phyloP scores from a whole-genome alignment of 2,329 filamentous ascomycete species.

The Tolypocladium ophioglossoides region DNA sequence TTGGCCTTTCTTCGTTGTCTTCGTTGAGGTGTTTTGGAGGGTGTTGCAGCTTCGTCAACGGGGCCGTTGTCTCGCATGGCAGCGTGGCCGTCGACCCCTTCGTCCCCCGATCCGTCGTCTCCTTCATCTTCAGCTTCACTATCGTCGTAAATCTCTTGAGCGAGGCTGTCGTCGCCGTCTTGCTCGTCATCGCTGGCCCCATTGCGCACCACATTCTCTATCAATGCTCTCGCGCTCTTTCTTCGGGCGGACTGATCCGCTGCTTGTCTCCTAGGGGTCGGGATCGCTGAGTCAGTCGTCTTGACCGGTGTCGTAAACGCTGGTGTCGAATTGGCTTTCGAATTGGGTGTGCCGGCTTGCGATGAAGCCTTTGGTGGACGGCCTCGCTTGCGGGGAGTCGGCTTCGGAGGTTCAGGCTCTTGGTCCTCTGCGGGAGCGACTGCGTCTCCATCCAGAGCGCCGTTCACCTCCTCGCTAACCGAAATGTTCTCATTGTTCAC shows the following conservation, averaged over 20 bases:
- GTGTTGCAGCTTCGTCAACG: conserved; percentile 25
- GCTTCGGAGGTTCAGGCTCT: conserved; percentile 7
- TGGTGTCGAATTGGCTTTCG: conserved; percentile 21
- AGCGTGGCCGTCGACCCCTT: conserved; percentile 31
- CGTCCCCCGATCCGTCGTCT: conserved; percentile 30
- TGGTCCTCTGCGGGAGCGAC: neutral
- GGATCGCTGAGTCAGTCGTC: conserved; percentile 18
- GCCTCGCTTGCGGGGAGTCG: conserved; percentile 19
- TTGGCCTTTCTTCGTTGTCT: conserved; percentile 25
- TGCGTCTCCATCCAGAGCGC: neutral
- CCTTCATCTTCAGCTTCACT: conserved; percentile 63
- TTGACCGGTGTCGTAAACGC: conserved; percentile 29
- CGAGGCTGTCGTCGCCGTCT: conserved; percentile 7
- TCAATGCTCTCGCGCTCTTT: conserved; percentile 70
- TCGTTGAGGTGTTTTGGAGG: conserved; percentile 29
- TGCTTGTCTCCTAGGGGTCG: conserved; percentile 56
- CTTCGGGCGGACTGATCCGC: conserved; percentile 77
- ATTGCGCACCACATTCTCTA: conserved; percentile 58
- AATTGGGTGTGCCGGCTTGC: conserved; percentile 24
- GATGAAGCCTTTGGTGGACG: conserved; percentile 17
- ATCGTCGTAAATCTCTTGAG: conserved; percentile 29
- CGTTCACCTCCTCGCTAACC: neutral
- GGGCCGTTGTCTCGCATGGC: conserved; percentile 9
- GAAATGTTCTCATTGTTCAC: neutral
- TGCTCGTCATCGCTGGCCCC: conserved; percentile 61